Conservation (phyloP, 306 rosid species). For the Dalbergia oliveri region DNA sequence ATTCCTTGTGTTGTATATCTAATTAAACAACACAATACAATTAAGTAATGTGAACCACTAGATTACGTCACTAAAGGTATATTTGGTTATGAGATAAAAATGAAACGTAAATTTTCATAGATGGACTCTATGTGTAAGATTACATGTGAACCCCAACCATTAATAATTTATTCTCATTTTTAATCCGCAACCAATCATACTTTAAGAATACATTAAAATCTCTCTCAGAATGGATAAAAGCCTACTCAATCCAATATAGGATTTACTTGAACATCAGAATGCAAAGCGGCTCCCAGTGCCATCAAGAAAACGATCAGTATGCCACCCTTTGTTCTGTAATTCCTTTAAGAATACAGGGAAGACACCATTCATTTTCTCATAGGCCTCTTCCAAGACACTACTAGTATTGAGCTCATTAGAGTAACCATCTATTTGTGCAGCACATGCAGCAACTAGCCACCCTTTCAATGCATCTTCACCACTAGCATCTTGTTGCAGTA, state of each 20-base stretch:
- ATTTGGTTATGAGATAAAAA: too few species aligned
- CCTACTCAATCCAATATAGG: constrained; percentile 1
- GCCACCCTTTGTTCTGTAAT: constrained; percentile 90
- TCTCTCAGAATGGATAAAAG: constrained; percentile 37
- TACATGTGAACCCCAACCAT: too few species aligned
- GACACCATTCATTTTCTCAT: constrained; percentile 74
- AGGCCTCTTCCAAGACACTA: constrained; percentile 65
- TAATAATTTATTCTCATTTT: too few species aligned
- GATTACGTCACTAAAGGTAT: too few species aligned
- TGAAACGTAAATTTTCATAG: too few species aligned
- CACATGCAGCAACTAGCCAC: constrained; percentile 92
- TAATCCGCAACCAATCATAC: too few species aligned
- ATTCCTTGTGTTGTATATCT: too few species aligned
- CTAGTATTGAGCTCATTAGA: constrained; percentile 53
- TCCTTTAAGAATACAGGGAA: constrained; percentile 67
- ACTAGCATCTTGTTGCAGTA: constrained; percentile 75
- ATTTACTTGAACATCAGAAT: constrained; percentile 40
- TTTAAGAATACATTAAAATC: neutral
- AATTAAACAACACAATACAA: too few species aligned
- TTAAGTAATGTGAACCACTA: too few species aligned
- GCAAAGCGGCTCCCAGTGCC: constrained; percentile 87
- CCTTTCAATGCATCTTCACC: constrained; percentile 97
- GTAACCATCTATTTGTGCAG: constrained; percentile 55
- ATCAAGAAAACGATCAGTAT: constrained; percentile 89
- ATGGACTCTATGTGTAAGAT: too few species aligned